Evolutionary conservation across 2,329 filamentous ascomycete genomes (phyloP), one percentile per base, ranked within the genome.

Genomic region (Epichloe scottii): DNA sequence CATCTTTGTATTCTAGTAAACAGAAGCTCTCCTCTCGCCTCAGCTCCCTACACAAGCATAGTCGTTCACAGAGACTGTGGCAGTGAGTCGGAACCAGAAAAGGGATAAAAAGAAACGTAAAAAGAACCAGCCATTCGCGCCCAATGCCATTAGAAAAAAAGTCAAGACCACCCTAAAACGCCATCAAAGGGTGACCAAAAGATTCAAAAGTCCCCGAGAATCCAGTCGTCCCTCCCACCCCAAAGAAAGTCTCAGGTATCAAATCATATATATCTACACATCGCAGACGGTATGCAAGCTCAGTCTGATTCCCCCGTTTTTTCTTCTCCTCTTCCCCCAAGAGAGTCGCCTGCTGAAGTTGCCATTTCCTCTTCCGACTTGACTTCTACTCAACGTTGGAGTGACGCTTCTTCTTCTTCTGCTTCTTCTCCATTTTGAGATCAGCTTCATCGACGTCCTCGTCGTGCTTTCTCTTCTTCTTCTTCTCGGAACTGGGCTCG

Each of bases 401-500:
- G 54, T 69, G 64, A 40, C 66, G 65, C 67, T 71, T 71, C 69
- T 72, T 69, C 67, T 73, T 72, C 67, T 74, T 74, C 58, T 71
- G 68, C 63, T 75, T 71, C 67, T 76, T 79, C 65, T 79, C 74
- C 67, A 77, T 76, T 74, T 84, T 84, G 64, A 60, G 55, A 15
- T 52, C 55, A 47, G 81, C 80, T 68, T 79, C 81, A 66, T 85
- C 85, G 56, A 72, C 75, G 57, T 82, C 81, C 54, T 80, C 85
- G 46, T 81, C 80, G 54, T 76, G 75, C 72, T 87, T 86, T 65
- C 83, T 78, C 78, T 88, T 87, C 78, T 88, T 88, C 67, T 76
- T 78, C 60, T 69, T 63, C 46, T 59, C 55, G 4, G 56, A 50
- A 14, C 40, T 43, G 43, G 56, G 60, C 48, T 66, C 66, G 26